Percentiles rank a stretch among this genome's conserved stretches.
Conservation (phyloP, 2,329 filamentous ascomycete species). For the Stemphylium beticola region DNA sequence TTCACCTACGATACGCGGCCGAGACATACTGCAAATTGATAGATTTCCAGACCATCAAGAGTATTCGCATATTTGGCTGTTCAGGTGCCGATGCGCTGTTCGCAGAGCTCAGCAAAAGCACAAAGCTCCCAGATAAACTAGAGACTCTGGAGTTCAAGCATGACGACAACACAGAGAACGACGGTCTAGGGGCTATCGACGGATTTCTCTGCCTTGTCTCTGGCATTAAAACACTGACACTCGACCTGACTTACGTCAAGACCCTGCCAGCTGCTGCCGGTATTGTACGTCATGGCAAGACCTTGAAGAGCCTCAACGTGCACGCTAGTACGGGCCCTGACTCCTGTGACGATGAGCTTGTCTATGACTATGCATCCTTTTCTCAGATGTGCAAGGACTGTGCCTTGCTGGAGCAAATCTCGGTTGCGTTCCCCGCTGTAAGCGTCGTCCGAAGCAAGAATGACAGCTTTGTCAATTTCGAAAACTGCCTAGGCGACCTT, state of each 20-base stretch:
- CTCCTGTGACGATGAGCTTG: conserved; percentile 52
- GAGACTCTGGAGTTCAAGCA: conserved; percentile 56
- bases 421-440: conserved; percentile 55
- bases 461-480: conserved; percentile 53
- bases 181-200: conserved; percentile 55
- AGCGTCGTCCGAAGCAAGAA: conserved; percentile 52
- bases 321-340: conserved; percentile 48
- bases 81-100: conserved; percentile 55
- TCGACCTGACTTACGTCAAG: conserved; percentile 53
- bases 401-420: conserved; percentile 53
- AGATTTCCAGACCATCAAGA: conserved; percentile 53
- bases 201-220: conserved; percentile 56
- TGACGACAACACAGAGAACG: conserved; percentile 56
- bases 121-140: conserved; percentile 52
- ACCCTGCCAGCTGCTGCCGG: conserved; percentile 51
- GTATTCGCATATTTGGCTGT: conserved; percentile 53
- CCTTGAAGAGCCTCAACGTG: conserved; percentile 53
- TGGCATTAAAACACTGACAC: conserved; percentile 52
- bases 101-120: conserved; percentile 55
- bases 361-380: conserved; percentile 54
- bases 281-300: conserved; percentile 55
- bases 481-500: conserved; percentile 50
- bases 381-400: conserved; percentile 56
- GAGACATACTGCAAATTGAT: conserved; percentile 57
- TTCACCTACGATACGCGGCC: conserved; percentile 55